Base-by-base conservation (phyloP, 805 yeast species). In the Huiozyma naganishii region DNA sequence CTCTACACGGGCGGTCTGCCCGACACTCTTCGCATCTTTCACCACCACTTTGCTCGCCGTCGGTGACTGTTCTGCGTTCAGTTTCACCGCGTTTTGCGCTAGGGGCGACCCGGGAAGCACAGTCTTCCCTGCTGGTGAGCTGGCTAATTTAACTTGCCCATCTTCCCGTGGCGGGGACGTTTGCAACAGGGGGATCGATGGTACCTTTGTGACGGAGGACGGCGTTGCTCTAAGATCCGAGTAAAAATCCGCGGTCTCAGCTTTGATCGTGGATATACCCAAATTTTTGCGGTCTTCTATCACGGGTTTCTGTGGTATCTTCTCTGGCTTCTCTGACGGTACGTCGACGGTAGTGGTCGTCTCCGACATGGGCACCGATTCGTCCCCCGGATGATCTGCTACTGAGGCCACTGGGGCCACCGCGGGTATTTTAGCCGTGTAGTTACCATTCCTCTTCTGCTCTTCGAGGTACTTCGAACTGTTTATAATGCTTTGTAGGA, bases 391-490 rank as follows among this genome's bases (percentile, higher is more conserved):
- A 8, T 11, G 33, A 2, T 30, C n/a, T 11, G n/a, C n/a, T 5
- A 11, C 11, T 3, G 33, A 5, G n/a, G 9, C n/a, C 33, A 30
- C n/a, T 8, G 33, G 5, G n/a, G 5, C 9, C 9, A 30, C n/a
- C 11, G n/a, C n/a, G 3, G 33, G 33, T 8, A 11, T 11, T 9
- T 30, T 11, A 8, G 13, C 29, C 11, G 23, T 27, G 12, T 12
- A 30, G n/a, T 40, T 29, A 17, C 36, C 42, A 8, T 9, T 11
- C 23, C 13, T 23, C 29, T 36, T 30, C 28, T 42, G 42, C 32
- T 41, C 32, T 34, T 47, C 37, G 29, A 44, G 43, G 33, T 48
- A 48, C 9, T 42, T 29, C 1, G 54, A 51, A 13, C 40, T 42
- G 8, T 41, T 45, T 11, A 51, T 45, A 7, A 51, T 13, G 35